Base-by-base conservation (phyloP, 2,329 filamentous ascomycete species). In the Aspergillus sp. region DNA sequence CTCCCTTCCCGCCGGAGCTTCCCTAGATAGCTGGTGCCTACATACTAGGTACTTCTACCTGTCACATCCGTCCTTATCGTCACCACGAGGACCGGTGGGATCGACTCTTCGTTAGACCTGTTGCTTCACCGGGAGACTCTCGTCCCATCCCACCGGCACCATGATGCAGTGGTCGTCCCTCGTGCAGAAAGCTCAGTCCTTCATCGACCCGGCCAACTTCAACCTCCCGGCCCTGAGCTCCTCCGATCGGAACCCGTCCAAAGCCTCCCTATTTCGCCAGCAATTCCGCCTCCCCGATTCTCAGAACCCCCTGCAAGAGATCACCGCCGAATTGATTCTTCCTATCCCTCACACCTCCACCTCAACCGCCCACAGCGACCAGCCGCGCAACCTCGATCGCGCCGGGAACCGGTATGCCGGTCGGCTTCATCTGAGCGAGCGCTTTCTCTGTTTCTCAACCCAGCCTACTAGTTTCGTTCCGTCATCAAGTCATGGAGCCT, bases 371-470 rank as follows among this genome's bases (percentile, higher is more conserved):
- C 83, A 87, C 45, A 86, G 87, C 55, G 88, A 90, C 62, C 65
- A 69, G 13, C 50, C 62, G 58, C 83, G 83, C 60, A 79, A 82
- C 52, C 63, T 75, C 50, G 85, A 86, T 53, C 81, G 84, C 29
- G 53, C 67, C 62, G 90, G 91, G 61, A 96, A 88, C 74, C 89
- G 92, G 69, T 97, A 99, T 77, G 86, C 87, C 20, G 94, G 94
- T 47, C 92, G 92, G 72, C 83, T 99, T 48, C 93, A 99, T 71
- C 78, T 99, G 58, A 97, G 91, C 71, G 93, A 99, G 76, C 84
- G 89, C 63, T 99, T 89, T 74, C 85, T 99, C 63, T 97, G 92
- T 80, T 99, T 99, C 78, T 97, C 92, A 0, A 97, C 94, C 6
- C 90, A 94, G 48, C 87, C 90, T 14, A 89, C 91, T 9, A 95